Evolutionary conservation across 1,284 basidiomycete genomes (phyloP).

Genomic region (Phellopilus nigrolimitatus): DNA sequence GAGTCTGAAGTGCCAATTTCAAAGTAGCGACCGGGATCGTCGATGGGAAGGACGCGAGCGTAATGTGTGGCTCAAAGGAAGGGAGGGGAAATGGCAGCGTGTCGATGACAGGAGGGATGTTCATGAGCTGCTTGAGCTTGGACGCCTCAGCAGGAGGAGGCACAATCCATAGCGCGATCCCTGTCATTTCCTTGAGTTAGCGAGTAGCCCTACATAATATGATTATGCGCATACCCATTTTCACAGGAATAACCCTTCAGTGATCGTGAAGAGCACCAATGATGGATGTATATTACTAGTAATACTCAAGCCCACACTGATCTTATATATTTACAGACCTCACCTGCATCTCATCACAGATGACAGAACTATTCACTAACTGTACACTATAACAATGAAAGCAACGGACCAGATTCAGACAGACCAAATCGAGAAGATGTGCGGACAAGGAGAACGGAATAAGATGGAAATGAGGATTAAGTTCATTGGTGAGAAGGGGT

Average conservation of each 20-base stretch:
- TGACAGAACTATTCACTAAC: conserved; percentile 11
- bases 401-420: background rate
- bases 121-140: conserved; percentile 43
- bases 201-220: background rate
- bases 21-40: conserved; percentile 31
- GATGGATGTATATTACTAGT: background rate
- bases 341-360: background rate
- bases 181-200: conserved; percentile 2
- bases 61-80: conserved; percentile 62
- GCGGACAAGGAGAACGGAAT: background rate
- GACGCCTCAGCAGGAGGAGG: conserved; percentile 29
- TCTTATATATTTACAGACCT: conserved; percentile 14
- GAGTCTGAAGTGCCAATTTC: conserved; percentile 39
- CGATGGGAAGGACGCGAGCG: conserved; percentile 50
- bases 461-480: background rate
- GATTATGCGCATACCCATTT: background rate
- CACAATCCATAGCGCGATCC: conserved; percentile 19
- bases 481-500: background rate
- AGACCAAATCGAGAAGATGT: background rate
- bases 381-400: conserved; percentile 16
- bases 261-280: background rate
- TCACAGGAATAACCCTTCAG: background rate
- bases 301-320: background rate
- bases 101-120: conserved; percentile 26
- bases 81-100: conserved; percentile 46